Base-by-base conservation (phyloP, 495 filamentous ascomycete species). In the Geoglossum glabrum region DNA sequence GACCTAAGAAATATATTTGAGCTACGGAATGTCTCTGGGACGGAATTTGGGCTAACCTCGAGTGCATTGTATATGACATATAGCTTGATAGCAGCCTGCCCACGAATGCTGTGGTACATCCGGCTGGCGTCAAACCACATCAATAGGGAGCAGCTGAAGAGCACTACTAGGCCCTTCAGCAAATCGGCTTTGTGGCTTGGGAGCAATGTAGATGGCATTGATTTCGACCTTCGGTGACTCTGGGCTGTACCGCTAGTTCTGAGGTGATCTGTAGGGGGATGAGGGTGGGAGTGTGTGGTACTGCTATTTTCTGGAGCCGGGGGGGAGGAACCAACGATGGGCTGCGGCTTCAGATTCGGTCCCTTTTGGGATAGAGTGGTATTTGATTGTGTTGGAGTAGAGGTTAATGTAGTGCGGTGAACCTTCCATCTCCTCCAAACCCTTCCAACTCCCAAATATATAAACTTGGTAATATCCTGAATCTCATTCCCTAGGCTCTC, bases 31-130 rank as follows among this genome's bases (percentile, higher is more conserved):
- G 19, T 10, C 8, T 21, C 17, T 33, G 23, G n/a, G 15, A 21
- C 26, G 26, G 40, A 25, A 4, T 9, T 15, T 50, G 57, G 36
- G 49, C 61, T 50, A 57, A 82, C 84, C 69, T 99, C 92, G 3
- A 99, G 76, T 31, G 94, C 86, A 64, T 97, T 97, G 72, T 94
- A 97, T 52, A 99, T 96, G 47, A 96, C 90, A 69, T 97, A 99
- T 3, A 99, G 75, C 67, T 99, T 99, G 70, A 99, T 94, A 8
- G 90, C 89, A 4, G 88, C 87, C 70, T 97, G 93, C 8, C 88
- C 92, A 49, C 88, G 82, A 64, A 99, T 96, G 64, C 88, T 86
- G 67, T 99, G 92, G 69, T 99, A 99, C 87, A 99, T 95, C 36
- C 88, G 79, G 66, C 89, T 95, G 11, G 93, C 90, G 70, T 99